Base-by-base conservation (phyloP, 2,329 filamentous ascomycete species). In the Aspergillus unguis region DNA sequence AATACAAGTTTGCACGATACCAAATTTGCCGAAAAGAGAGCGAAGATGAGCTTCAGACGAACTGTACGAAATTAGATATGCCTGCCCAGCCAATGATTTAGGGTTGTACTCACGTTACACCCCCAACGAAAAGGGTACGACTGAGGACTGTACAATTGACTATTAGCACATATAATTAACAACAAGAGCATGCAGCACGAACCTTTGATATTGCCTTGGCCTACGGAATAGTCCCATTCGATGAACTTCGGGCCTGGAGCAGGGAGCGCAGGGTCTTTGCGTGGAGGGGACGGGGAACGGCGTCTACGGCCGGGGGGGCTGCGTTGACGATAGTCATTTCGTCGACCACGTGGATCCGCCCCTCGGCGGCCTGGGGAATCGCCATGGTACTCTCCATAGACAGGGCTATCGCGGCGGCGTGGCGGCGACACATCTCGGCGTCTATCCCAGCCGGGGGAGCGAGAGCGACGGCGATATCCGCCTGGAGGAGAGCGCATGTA, bases 1-100 rank as follows among this genome's bases (percentile, higher is more conserved):
- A 60, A 99, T 99, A 73, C 92, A 97, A 1, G 92, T 96, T 72
- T 99, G 94, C 3, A 99, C 94, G 48, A 85, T 79, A 54, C 94
- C 94, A 67, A 86, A 96, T 42, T 85, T 85, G 65, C 78, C 80
- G 71, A 99, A 99, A 41, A 95, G 85, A 46, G 76, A 77, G 48
- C 91, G 85, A 48, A 99, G 80, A 69, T 97, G 91, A 53, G 81
- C 77, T 72, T 99, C 92, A 5, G 88, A 85, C 53, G 84, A 86
- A 35, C 85, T 88, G 57, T 27, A 37, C 27, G 9, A 47, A n/a
- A 54, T 67, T 56, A 67, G 62, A 46, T 53, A 27, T 8, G 6
- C 8, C 31, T 6, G 4, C 6, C 23, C 3, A 28, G 11, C 27
- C 5, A 9, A 25, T 42, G 9, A 8, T 10, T 43, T 9, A 11